Conservation (phyloP, 257 asterid genomes). For the Primulina eburnea region DNA sequence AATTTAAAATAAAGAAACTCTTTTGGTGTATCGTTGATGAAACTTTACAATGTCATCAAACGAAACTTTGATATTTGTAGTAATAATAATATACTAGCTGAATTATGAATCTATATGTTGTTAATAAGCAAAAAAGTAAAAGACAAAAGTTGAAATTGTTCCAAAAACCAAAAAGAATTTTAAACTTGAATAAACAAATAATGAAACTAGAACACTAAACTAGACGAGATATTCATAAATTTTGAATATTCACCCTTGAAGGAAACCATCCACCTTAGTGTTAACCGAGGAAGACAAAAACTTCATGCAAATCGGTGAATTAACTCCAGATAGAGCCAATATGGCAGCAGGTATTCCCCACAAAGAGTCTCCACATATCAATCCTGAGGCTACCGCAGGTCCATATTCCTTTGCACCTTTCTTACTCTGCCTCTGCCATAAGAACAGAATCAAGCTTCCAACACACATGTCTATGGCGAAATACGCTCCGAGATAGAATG, state of each 20-base stretch:
- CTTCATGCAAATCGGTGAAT: slow-evolving; percentile 70
- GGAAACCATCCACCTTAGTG: slow-evolving; percentile 17
- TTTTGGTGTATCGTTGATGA: too few relatives aligned
- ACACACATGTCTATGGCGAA: slow-evolving; percentile 80
- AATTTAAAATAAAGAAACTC: too few relatives aligned
- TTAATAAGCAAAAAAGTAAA: background rate
- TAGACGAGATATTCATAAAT: background rate
- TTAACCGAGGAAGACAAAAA: slow-evolving; percentile 34
- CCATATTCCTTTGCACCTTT: slow-evolving; percentile 34
- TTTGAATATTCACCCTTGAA: background rate
- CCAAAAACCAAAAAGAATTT: background rate
- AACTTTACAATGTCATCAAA: too few relatives aligned
- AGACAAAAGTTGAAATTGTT: too few relatives aligned
- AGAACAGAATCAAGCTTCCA: slow-evolving; percentile 58
- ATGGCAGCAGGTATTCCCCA: slow-evolving; percentile 75
- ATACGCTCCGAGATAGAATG: slow-evolving; percentile 65
- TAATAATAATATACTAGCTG: too few relatives aligned
- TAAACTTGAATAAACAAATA: too few relatives aligned
- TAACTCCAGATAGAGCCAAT: slow-evolving; percentile 44
- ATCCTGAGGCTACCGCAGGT: slow-evolving; percentile 71
- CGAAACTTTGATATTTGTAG: too few relatives aligned
- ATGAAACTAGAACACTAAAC: background rate
- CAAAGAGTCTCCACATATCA: slow-evolving; percentile 72
- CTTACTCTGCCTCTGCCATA: slow-evolving; percentile 41
- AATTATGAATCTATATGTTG: too few relatives aligned